Evolutionary conservation across 73 alveolate species (phyloP).

Genomic region (Paramecium pentaurelia): DNA sequence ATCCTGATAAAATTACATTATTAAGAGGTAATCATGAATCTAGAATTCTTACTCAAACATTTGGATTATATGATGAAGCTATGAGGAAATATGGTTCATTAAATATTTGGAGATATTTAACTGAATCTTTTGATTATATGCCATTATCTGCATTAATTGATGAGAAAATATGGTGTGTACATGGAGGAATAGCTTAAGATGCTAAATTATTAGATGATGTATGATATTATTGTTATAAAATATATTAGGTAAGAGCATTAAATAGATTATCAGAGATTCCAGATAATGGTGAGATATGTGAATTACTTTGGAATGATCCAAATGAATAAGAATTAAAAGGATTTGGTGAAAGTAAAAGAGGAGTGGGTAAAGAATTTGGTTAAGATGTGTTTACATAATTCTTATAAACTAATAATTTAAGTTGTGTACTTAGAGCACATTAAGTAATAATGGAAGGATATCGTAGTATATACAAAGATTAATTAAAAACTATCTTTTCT

Average conservation of each 20-base stretch:
- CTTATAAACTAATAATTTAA: conserved; percentile 5
- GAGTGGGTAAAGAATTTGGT: conserved; percentile 58
- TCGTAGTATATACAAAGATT: conserved; percentile 76
- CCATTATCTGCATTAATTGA: conserved; percentile 88
- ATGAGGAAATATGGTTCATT: conserved; percentile 84
- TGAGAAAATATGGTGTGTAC: conserved; percentile 89
- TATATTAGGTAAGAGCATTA: conserved; percentile 4
- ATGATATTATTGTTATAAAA: not conserved
- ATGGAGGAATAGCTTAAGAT: conserved; percentile 84
- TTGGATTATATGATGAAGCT: conserved; percentile 94
- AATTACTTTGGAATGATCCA: conserved; percentile 88
- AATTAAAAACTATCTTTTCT: conserved; percentile 67
- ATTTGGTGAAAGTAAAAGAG: conserved; percentile 50
- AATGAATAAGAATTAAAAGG: conserved; percentile 70
- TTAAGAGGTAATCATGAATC: conserved; percentile 93
- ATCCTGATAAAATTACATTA: conserved; percentile 87
- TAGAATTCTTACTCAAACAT: conserved; percentile 80
- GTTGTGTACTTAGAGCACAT: conserved; percentile 72
- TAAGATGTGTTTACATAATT: conserved; percentile 36
- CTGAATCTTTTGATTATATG: conserved; percentile 86
- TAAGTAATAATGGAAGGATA: conserved; percentile 91
- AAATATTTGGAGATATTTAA: conserved; percentile 89
- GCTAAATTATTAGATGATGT: conserved; percentile 63
- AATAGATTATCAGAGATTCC: conserved; percentile 60
- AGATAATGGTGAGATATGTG: conserved; percentile 70